Conservation (phyloP, 2,329 filamentous ascomycete genomes). For the Lachnellula cervina region DNA sequence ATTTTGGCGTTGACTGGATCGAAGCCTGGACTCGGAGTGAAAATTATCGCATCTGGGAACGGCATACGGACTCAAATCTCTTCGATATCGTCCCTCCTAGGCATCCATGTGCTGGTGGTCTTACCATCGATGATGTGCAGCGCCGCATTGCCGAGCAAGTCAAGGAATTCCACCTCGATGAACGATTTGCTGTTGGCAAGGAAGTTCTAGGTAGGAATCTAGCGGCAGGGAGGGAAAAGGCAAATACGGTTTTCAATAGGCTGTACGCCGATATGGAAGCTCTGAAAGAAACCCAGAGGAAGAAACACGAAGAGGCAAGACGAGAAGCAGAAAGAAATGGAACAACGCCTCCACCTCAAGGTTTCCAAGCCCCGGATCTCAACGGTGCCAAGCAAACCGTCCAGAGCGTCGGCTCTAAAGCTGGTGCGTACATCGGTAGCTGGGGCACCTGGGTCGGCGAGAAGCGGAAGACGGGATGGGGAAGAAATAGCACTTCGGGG, state of each 20-base stretch:
- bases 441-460: slow-evolving; percentile 70
- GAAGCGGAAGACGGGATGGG: slow-evolving; percentile 55
- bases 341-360: slow-evolving; percentile 14
- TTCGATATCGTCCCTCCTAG: slow-evolving; percentile 92
- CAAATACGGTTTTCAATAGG: slow-evolving; percentile 79
- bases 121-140: slow-evolving; percentile 93
- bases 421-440: slow-evolving; percentile 61
- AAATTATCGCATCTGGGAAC: slow-evolving; percentile 86
- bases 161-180: slow-evolving; percentile 88
- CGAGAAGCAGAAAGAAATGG: slow-evolving; percentile 24
- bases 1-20: slow-evolving; percentile 82
- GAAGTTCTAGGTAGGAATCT: slow-evolving; percentile 86
- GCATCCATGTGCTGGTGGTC: slow-evolving; percentile 87
- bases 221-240: slow-evolving; percentile 82
- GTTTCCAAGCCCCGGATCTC: slow-evolving; percentile 31
- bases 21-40: slow-evolving; percentile 84
- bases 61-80: slow-evolving; percentile 74
- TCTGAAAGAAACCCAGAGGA: slow-evolving; percentile 68
- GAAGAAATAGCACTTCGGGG: slow-evolving; percentile 12
- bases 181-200: slow-evolving; percentile 74
- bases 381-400: slow-evolving; percentile 43
- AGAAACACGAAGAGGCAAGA: slow-evolving; percentile 53
- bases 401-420: slow-evolving; percentile 49
- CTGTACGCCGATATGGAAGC: slow-evolving; percentile 88
- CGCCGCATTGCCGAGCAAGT: slow-evolving; percentile 86